A percentile compares a stretch with the other conserved stretches of the same genome.
These are phyloP conservation scores for Ceratobasidium papillatum DNA, from an alignment of 1,284 basidiomycete genomes.

Conservation along the genomic window DNA sequence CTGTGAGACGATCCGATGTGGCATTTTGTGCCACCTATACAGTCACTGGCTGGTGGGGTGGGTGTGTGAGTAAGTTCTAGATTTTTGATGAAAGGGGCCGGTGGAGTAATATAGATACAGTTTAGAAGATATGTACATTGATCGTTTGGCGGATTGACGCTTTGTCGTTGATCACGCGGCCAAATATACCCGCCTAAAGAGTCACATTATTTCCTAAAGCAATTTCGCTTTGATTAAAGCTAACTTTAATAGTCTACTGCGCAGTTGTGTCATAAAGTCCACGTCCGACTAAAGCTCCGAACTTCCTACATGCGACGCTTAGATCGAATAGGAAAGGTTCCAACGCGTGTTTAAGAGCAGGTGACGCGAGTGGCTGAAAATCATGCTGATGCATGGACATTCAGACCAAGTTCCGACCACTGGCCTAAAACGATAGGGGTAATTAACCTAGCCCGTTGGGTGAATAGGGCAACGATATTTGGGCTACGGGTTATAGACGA, in stretches of 20 bases:
- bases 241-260: background rate
- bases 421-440: background rate
- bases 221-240: slow-evolving; percentile 6
- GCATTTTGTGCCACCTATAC: background rate
- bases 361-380: background rate
- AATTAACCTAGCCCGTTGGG: background rate
- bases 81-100: background rate
- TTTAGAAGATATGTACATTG: too few relatives aligned
- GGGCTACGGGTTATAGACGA: background rate
- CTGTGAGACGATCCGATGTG: background rate
- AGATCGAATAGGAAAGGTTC: background rate
- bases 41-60: background rate
- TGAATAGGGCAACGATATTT: background rate
- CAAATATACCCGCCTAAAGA: too few relatives aligned
- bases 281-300: background rate
- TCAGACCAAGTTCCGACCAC: background rate
- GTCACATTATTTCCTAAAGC: background rate
- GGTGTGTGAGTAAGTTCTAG: background rate
- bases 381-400: background rate
- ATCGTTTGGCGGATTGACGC: too few relatives aligned
- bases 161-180: too few relatives aligned
- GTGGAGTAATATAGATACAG: background rate
- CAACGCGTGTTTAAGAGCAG: slow-evolving; percentile 5
- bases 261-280: background rate
- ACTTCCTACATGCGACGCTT: background rate